Conservation (phyloP, 257 asterid species). For the Gardenia jasminoides region DNA sequence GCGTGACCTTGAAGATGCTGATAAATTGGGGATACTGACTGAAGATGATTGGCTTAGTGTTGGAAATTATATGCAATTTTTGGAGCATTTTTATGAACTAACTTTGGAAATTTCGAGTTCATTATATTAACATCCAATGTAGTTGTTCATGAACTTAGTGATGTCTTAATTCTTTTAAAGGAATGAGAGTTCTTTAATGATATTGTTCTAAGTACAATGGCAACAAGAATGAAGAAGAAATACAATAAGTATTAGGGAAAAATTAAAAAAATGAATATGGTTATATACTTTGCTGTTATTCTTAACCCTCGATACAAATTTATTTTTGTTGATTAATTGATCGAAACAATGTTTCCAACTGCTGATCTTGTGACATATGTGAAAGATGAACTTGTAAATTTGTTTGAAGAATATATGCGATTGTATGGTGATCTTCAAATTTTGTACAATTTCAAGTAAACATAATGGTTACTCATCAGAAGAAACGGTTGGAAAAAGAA, state of each 20-base stretch:
- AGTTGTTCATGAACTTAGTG: neutral
- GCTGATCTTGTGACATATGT: neutral
- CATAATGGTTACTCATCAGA: neutral
- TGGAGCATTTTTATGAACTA: neutral
- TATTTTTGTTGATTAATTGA: neutral
- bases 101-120: neutral
- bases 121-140: neutral
- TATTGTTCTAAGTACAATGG: neutral
- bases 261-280: neutral
- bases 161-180: neutral
- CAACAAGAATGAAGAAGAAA: neutral
- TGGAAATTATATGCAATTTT: neutral
- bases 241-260: conserved; percentile 3
- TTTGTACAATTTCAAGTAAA: too few relatives aligned
- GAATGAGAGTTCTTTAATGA: neutral
- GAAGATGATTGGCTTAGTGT: conserved; percentile 6
- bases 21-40: neutral
- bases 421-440: neutral
- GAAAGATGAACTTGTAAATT: neutral
- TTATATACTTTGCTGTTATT: neutral
- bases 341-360: neutral
- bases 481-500: neutral
- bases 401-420: neutral
- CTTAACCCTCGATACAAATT: neutral
- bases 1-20: neutral